phyloP scores from a whole-genome alignment of 2,329 filamentous ascomycete genomes.

The Penicillium sp. region DNA sequence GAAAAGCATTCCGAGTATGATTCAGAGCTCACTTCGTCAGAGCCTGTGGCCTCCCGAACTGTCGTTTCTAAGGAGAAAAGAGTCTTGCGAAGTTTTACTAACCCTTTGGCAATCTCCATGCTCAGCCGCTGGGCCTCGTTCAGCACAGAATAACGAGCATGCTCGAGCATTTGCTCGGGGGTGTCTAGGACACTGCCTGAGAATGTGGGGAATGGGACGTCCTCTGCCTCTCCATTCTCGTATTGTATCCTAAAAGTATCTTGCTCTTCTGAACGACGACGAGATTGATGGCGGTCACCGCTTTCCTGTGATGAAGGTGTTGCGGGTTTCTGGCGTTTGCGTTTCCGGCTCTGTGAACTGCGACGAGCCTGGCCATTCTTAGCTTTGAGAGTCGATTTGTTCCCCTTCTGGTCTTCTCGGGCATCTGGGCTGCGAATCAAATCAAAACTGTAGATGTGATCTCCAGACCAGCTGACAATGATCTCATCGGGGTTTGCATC shows the following conservation, averaged over 20 bases:
- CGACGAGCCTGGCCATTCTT: constrained; percentile 19
- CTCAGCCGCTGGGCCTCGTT: constrained; percentile 54
- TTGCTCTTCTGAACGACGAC: constrained; percentile 47
- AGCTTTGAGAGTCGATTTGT: constrained; percentile 23
- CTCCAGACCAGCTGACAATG: constrained; percentile 66
- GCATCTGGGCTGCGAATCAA: constrained; percentile 59
- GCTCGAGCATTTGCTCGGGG: constrained; percentile 38
- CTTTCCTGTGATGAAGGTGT: constrained; percentile 46
- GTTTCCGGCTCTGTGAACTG: constrained; percentile 50
- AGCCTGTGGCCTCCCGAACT: constrained; percentile 31
- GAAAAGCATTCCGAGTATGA: constrained; percentile 43
- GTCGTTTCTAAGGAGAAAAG: constrained; percentile 54
- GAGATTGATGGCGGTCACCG: constrained; percentile 48
- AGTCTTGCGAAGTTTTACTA: constrained; percentile 55
- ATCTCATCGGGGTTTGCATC: constrained; percentile 67
- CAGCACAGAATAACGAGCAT: constrained; percentile 48
- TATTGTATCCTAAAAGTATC: constrained; percentile 57
- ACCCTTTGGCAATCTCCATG: constrained; percentile 55
- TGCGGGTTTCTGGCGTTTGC: constrained; percentile 55
- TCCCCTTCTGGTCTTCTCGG: constrained; percentile 40
- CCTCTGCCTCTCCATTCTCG: constrained; percentile 59
- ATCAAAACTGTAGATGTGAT: constrained; percentile 67
- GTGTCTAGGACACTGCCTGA: constrained; percentile 25
- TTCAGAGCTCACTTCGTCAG: constrained; percentile 28
- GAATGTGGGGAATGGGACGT: constrained; percentile 51